Percentiles rank a stretch among this genome's conserved stretches.
Conservation (phyloP, 805 yeast genomes). For the Deakozyma indianensis region DNA sequence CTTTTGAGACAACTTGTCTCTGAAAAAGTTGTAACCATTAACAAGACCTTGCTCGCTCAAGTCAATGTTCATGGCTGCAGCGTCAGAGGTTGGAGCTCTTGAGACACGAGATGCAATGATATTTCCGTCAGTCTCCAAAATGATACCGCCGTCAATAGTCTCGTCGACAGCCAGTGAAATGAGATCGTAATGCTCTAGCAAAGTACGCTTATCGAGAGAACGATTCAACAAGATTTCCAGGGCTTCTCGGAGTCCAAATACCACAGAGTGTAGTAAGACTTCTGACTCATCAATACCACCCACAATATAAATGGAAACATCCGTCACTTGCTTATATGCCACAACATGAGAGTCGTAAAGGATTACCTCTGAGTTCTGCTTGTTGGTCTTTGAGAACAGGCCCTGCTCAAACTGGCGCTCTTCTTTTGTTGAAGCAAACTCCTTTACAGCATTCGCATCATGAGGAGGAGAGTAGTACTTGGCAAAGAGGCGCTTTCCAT, state of each 20-base stretch:
- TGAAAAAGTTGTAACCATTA: conserved; percentile 80
- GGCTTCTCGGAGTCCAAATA: conserved; percentile 68
- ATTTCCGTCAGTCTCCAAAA: conserved; percentile 78
- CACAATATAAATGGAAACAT: conserved; percentile 54
- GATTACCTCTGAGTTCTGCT: conserved; percentile 66
- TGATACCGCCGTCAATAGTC: conserved; percentile 83
- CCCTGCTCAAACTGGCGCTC: conserved; percentile 67
- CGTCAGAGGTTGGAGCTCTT: conserved; percentile 64
- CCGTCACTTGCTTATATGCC: conserved; percentile 76
- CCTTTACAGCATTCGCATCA: conserved; percentile 19
- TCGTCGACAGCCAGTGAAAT: conserved; percentile 82
- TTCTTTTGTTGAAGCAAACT: conserved; percentile 34
- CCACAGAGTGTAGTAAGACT: conserved; percentile 56
- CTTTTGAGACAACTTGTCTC: conserved; percentile 47
- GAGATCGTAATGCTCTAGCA: conserved; percentile 75
- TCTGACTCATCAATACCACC: conserved; percentile 80
- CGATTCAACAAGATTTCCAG: conserved; percentile 56
- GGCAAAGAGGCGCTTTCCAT: conserved; percentile 67
- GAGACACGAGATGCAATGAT: conserved; percentile 85
- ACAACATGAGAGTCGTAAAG: conserved; percentile 67
- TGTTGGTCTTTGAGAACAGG: conserved; percentile 61
- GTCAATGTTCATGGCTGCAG: conserved; percentile 25
- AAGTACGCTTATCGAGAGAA: conserved; percentile 61
- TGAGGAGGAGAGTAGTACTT: conserved; percentile 72
- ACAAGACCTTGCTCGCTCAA: conserved; percentile 35